Conservation (phyloP, 2,329 filamentous ascomycete species). For the Paraphoma sp. region DNA sequence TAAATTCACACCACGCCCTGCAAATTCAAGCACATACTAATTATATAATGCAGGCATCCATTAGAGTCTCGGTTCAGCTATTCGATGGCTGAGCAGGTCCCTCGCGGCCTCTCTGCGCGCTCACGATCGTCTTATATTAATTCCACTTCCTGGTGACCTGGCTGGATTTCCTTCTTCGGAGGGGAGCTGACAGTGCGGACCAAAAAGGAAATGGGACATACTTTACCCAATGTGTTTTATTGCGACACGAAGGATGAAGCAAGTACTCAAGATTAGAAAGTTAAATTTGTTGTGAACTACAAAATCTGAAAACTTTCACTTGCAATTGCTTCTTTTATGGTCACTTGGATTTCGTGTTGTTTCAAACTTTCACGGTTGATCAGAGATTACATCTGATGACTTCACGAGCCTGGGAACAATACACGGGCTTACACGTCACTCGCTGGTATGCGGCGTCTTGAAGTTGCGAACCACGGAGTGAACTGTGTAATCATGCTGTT, state of each 20-base stretch:
- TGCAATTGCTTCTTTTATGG: too few relatives aligned
- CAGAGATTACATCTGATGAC: too few relatives aligned
- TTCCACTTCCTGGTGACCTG: slow-evolving; percentile 63
- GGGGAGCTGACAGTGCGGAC: slow-evolving; percentile 51
- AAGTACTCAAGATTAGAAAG: too few relatives aligned
- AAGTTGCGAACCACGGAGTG: too few relatives aligned
- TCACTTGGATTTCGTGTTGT: too few relatives aligned
- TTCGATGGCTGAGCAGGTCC: slow-evolving; percentile 94
- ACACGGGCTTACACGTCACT: too few relatives aligned
- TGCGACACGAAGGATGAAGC: neutral
- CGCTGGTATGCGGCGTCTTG: too few relatives aligned
- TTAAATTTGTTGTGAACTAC: too few relatives aligned
- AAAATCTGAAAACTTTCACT: too few relatives aligned
- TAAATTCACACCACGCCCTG: neutral
- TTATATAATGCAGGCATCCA: slow-evolving; percentile 71
- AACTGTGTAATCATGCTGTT: too few relatives aligned
- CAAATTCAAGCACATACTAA: slow-evolving; percentile 66
- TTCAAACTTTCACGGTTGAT: too few relatives aligned
- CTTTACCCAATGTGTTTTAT: neutral
- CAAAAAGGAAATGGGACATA: slow-evolving; percentile 51
- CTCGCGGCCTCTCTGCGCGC: slow-evolving; percentile 84
- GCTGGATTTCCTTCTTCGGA: slow-evolving; percentile 55
- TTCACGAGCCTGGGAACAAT: too few relatives aligned
- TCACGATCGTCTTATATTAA: slow-evolving; percentile 94
- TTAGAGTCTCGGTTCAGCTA: slow-evolving; percentile 99